Percentiles rank a stretch among this genome's conserved stretches.
phyloP scores from a whole-genome alignment of 331 rosid species.

The Erythrophleum ivorense region DNA sequence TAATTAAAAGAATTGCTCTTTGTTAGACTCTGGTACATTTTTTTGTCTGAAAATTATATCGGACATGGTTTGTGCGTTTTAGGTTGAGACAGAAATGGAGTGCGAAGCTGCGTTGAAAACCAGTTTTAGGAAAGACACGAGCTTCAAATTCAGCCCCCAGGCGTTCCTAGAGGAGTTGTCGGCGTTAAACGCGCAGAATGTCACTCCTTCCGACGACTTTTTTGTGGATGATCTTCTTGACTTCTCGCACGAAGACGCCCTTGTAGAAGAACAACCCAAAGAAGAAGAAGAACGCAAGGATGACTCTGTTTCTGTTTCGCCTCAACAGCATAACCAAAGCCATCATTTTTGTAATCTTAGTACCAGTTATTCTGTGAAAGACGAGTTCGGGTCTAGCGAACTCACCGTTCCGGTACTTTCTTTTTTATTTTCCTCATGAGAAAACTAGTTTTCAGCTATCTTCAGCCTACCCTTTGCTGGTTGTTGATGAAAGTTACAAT shows the following conservation, averaged over 20 bases:
- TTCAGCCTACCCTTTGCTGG: neutral
- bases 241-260: slow-evolving; percentile 55
- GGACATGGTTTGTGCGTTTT: no score
- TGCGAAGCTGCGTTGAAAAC: slow-evolving; percentile 59
- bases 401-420: slow-evolving; percentile 56
- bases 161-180: slow-evolving; percentile 42
- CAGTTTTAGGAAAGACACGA: slow-evolving; percentile 46
- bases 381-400: slow-evolving; percentile 42
- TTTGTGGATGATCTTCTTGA: slow-evolving; percentile 62
- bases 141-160: slow-evolving; percentile 45
- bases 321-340: slow-evolving; percentile 14
- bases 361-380: neutral
- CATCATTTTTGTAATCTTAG: slow-evolving; percentile 26
- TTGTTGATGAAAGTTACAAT: slow-evolving; percentile 39
- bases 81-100: slow-evolving; percentile 45
- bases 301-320: slow-evolving; percentile 35
- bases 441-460: neutral
- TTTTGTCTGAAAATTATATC: no score
- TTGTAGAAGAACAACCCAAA: slow-evolving; percentile 34
- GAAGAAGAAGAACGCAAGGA: slow-evolving; percentile 31
- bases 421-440: neutral
- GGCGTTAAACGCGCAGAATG: slow-evolving; percentile 38
- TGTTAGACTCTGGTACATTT: neutral
- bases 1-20: no score
- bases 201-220: slow-evolving; percentile 43